These are phyloP conservation scores for Fusarium sp. DNA, from an alignment of 2,329 filamentous ascomycete genomes.

Conservation along the genomic window DNA sequence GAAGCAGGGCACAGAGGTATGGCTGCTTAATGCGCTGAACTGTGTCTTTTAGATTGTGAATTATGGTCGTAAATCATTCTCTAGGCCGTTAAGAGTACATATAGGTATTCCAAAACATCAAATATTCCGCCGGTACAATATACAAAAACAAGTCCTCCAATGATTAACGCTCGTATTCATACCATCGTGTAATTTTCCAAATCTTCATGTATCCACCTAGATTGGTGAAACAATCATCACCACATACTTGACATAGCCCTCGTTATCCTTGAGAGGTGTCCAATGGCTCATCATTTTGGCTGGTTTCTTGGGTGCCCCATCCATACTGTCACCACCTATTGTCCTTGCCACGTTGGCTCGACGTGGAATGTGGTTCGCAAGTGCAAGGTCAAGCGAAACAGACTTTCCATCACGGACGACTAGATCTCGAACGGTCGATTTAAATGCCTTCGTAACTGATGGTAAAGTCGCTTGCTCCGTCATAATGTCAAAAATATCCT, in stretches of 20 bases:
- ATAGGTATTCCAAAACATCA: constrained; percentile 32
- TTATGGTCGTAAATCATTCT: constrained; percentile 41
- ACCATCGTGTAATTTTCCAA: not conserved
- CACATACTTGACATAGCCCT: constrained; percentile 47
- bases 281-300: constrained; percentile 50
- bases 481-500: constrained; percentile 69
- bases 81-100: constrained; percentile 34
- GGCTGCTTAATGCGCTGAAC: not conserved
- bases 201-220: not conserved
- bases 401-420: constrained; percentile 55
- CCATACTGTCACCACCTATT: constrained; percentile 32
- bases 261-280: constrained; percentile 46
- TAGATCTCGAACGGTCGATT: constrained; percentile 58
- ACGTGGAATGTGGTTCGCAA: constrained; percentile 48
- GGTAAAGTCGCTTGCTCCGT: constrained; percentile 60
- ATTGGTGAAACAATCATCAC: constrained; percentile 43
- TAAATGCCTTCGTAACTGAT: constrained; percentile 60
- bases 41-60: constrained; percentile 9
- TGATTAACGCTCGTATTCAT: constrained; percentile 10
- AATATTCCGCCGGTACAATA: constrained; percentile 19
- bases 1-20: not conserved
- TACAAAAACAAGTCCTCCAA: constrained; percentile 9
- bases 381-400: constrained; percentile 50
- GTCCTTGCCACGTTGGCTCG: constrained; percentile 43
- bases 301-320: constrained; percentile 35